A percentile compares a stretch with the other conserved stretches of the same genome.
Evolutionary conservation across 768 basidiomycete species (phyloP).

Genomic region (Crucibulum laeve): DNA sequence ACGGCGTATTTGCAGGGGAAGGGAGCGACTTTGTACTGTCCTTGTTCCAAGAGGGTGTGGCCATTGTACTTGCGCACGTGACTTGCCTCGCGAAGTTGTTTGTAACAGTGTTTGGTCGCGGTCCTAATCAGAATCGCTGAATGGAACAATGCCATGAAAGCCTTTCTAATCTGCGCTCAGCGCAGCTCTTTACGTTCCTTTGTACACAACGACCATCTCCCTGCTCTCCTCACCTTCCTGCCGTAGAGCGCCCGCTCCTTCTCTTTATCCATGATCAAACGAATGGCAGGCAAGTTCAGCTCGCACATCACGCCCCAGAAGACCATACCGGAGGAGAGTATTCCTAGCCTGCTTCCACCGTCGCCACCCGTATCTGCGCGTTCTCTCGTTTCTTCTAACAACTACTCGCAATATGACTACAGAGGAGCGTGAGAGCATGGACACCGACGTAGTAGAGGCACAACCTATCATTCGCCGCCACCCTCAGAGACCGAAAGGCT

Average conservation of each 20-base stretch:
- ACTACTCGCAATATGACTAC: constrained; percentile 41
- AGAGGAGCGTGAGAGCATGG: constrained; percentile 48
- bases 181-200: constrained; percentile 1
- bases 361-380: constrained; percentile 25
- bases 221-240: constrained; percentile 4
- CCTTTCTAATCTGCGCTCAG: too few relatives aligned
- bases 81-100: constrained; percentile 12
- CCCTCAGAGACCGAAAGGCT: constrained; percentile 46
- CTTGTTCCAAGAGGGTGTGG: constrained; percentile 22
- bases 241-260: constrained; percentile 1
- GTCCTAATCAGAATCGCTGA: background rate
- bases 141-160: constrained; percentile 3
- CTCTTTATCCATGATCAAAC: constrained; percentile 36
- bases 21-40: constrained; percentile 5
- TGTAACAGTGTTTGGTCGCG: background rate
- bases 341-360: constrained; percentile 16
- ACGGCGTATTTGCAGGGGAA: constrained; percentile 8
- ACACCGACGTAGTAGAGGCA: constrained; percentile 3
- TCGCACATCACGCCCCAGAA: constrained; percentile 33
- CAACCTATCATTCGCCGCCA: background rate
- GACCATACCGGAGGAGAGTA: constrained; percentile 12
- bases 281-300: constrained; percentile 47
- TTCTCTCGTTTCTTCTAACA: constrained; percentile 20
- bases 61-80: constrained; percentile 13
- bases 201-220: background rate